Conservation (phyloP, 1,284 basidiomycete species). For the Sporisorium scitamineum region DNA sequence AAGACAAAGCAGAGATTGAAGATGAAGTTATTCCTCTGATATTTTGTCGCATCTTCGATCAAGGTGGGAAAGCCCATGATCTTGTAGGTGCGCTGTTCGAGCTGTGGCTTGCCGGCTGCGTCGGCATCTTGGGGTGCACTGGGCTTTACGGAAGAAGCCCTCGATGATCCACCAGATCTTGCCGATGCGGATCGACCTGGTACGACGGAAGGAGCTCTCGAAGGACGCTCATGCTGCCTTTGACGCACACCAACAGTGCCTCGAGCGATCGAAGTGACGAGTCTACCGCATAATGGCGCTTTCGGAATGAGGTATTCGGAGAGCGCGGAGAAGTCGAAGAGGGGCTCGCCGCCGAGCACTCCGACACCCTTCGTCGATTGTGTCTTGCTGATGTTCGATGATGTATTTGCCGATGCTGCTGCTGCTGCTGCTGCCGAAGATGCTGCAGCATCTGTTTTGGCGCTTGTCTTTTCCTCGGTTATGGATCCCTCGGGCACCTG, state of each 20-base stretch:
- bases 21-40: conserved; percentile 76
- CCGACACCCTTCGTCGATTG: conserved; percentile 7
- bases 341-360: conserved; percentile 61
- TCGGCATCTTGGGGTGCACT: neutral
- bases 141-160: conserved; percentile 22
- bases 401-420: conserved; percentile 2
- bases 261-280: conserved; percentile 75
- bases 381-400: conserved; percentile 11
- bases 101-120: conserved; percentile 1
- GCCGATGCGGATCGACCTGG: conserved; percentile 20
- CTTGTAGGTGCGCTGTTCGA: conserved; percentile 56
- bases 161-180: conserved; percentile 20
- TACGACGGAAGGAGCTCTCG: conserved; percentile 20
- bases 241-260: conserved; percentile 13
- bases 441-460: conserved; percentile 10
- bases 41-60: conserved; percentile 57
- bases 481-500: conserved; percentile 84
- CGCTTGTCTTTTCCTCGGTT: conserved; percentile 23
- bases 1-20: conserved; percentile 96
- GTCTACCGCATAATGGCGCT: conserved; percentile 84
- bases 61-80: conserved; percentile 63
- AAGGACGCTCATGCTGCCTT: conserved; percentile 6
- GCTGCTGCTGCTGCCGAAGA: neutral
- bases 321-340: conserved; percentile 92
- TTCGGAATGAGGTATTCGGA: conserved; percentile 94